phyloP scores from a whole-genome alignment of 495 filamentous ascomycete genomes.

The Glarea lozoyensis region DNA sequence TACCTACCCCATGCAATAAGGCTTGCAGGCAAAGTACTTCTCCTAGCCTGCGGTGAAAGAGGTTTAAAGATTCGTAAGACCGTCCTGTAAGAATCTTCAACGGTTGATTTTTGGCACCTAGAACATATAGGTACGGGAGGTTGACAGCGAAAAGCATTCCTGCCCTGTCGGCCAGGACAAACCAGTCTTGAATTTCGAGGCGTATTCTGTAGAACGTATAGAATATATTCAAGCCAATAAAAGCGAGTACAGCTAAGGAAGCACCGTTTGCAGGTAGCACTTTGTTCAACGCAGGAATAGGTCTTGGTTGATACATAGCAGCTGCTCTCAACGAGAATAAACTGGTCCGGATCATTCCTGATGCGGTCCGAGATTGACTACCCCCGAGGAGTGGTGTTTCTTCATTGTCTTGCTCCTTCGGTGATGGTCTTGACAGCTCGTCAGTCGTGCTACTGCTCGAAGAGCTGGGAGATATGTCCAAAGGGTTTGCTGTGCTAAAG shows the following conservation, averaged over 20 bases:
- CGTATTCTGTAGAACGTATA: slow-evolving; percentile 41
- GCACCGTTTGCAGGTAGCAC: slow-evolving; percentile 42
- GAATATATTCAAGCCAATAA: slow-evolving; percentile 46
- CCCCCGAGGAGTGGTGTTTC: slow-evolving; percentile 11
- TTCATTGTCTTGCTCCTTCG: slow-evolving; percentile 8
- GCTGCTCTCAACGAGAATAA: slow-evolving; percentile 4
- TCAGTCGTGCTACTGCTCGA: slow-evolving; percentile 13
- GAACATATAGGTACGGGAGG: slow-evolving; percentile 50
- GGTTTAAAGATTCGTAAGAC: slow-evolving; percentile 56
- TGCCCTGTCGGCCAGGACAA: slow-evolving; percentile 46
- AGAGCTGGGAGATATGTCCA: slow-evolving; percentile 3
- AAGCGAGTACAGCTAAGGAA: slow-evolving; percentile 36
- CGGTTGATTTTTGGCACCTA: slow-evolving; percentile 56
- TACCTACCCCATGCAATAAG: slow-evolving; percentile 34
- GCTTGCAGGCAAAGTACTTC: slow-evolving; percentile 37
- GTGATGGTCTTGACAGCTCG: slow-evolving; percentile 4
- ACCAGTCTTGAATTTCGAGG: slow-evolving; percentile 33
- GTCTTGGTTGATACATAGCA: slow-evolving; percentile 39
- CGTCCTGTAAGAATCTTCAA: slow-evolving; percentile 47
- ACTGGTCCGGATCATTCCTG: slow-evolving; percentile 1
- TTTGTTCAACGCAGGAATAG: slow-evolving; percentile 45
- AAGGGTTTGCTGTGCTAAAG: not conserved
- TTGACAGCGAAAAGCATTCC: slow-evolving; percentile 48
- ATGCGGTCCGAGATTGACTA: not conserved
- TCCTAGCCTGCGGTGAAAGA: slow-evolving; percentile 47